Conservation (phyloP, 768 basidiomycete genomes). For the Dentipellis fragilis region DNA sequence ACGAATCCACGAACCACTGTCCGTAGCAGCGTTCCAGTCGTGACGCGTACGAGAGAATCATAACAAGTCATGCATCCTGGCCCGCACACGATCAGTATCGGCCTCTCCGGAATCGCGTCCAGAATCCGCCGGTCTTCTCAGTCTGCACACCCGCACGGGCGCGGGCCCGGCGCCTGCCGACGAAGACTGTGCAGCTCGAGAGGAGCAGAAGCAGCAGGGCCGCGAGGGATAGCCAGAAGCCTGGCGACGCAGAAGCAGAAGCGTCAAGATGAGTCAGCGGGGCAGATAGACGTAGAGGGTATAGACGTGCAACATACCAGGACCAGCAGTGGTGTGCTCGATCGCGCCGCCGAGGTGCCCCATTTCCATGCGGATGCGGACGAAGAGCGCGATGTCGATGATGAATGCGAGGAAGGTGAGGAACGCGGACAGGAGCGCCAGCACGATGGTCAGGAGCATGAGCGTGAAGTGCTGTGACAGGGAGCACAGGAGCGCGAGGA, state of each 20-base stretch:
- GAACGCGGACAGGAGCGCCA: conserved; percentile 58
- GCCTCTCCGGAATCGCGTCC: neutral
- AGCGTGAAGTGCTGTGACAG: conserved; percentile 45
- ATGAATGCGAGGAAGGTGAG: conserved; percentile 66
- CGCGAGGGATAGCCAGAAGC: conserved; percentile 11
- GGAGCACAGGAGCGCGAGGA: conserved; percentile 54
- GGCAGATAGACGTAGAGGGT: neutral
- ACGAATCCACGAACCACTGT: too few relatives aligned
- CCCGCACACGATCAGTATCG: too few relatives aligned
- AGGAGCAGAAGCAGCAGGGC: conserved; percentile 10
- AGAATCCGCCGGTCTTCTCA: neutral
- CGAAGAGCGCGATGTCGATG: conserved; percentile 68
- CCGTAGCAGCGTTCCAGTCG: too few relatives aligned
- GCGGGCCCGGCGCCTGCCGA: conserved; percentile 11
- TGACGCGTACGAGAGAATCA: too few relatives aligned
- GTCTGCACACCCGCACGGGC: neutral
- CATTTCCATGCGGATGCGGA: conserved; percentile 48
- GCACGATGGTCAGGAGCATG: conserved; percentile 33
- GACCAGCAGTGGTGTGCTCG: conserved; percentile 44
- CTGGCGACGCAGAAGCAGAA: neutral
- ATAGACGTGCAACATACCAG: conserved; percentile 35
- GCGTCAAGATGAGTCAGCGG: neutral
- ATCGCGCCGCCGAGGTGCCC: conserved; percentile 33
- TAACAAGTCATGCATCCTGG: too few relatives aligned
- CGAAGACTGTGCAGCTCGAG: conserved; percentile 1